These are phyloP conservation scores for Dendrocalamus latiflorus DNA, from an alignment of 202 grass and related monocot species.

Conservation along the genomic window DNA sequence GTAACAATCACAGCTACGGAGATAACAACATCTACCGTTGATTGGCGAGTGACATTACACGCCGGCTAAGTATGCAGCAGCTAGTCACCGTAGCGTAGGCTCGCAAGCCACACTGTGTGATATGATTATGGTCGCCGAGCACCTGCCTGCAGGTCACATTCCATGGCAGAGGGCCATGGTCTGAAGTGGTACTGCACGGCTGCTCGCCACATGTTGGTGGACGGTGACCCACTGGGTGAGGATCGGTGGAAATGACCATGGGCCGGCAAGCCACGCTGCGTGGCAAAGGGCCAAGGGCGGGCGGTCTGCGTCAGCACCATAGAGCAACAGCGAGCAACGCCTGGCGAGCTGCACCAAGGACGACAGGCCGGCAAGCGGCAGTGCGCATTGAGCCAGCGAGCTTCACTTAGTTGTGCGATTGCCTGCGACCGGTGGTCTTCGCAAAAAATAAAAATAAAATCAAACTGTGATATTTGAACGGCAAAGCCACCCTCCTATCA, in stretches of 20 bases:
- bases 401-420: not conserved
- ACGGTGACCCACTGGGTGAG: not conserved
- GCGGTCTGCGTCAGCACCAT: not conserved
- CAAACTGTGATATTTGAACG: not conserved
- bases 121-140: too few species aligned
- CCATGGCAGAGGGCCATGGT: not conserved
- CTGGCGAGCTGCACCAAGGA: not conserved
- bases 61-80: not conserved
- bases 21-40: not conserved
- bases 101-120: not conserved
- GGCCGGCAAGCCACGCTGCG: not conserved
- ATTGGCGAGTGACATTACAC: not conserved
- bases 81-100: not conserved
- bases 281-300: not conserved
- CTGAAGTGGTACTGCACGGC: not conserved
- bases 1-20: not conserved
- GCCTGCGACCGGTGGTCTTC: not conserved
- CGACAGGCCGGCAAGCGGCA: not conserved
- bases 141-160: too few species aligned
- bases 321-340: not conserved
- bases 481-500: not conserved
- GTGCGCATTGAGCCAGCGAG: not conserved
- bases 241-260: not conserved
- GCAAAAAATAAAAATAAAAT: not conserved
- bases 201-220: not conserved